Evolutionary conservation across 192 early-diverging fungal genomes (phyloP), one percentile per base, ranked within the genome.

Genomic region (Chytriomyces sp.): DNA sequence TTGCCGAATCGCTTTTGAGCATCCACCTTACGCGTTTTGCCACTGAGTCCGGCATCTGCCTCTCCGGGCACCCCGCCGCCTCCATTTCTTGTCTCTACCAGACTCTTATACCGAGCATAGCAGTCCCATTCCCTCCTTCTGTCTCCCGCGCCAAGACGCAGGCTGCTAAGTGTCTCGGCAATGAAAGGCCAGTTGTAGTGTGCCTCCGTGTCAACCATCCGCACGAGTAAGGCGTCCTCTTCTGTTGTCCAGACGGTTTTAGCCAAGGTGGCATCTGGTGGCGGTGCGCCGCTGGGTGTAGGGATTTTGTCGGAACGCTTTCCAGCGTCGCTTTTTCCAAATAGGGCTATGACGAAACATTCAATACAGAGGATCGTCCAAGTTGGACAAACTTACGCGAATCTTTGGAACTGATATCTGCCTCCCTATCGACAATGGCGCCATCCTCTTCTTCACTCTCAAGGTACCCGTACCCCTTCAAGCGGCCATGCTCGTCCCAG

Each of bases 101-200:
- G 26, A 6, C 33, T 54, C 37, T 36, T 68, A 41, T 58, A 91
- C 12, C 87, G 82, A 39, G 81, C 67, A 67, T 86, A 87, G 40
- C 90, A 91, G 31, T 91, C 91, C 81, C 86, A 92, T 7, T 88
- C 80, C 7, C 82, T 84, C 14, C 89, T 72, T 38, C 74, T 74
- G 52, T 85, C 82, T 1, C 84, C 84, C 32, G 74, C 79, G 14
- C 82, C 75, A 3, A 84, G 56, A 28, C 85, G 83, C 28, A 77
- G 73, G 1, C 81, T 77, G 55, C 84, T 86, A 22, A 91, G 77
- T 0, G 86, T 64, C 31, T 91, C 90, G n/a, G 80, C 66, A 26
- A 93, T 87, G 19, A 89, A 63, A 34, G 79, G 75, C 90, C 90
- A 93, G 74, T 93, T 91, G 67, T 81, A 85, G 34, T 80, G 75